Base-by-base conservation (phyloP, 352 stramenopile species). In the Phytopythium litorale region DNA sequence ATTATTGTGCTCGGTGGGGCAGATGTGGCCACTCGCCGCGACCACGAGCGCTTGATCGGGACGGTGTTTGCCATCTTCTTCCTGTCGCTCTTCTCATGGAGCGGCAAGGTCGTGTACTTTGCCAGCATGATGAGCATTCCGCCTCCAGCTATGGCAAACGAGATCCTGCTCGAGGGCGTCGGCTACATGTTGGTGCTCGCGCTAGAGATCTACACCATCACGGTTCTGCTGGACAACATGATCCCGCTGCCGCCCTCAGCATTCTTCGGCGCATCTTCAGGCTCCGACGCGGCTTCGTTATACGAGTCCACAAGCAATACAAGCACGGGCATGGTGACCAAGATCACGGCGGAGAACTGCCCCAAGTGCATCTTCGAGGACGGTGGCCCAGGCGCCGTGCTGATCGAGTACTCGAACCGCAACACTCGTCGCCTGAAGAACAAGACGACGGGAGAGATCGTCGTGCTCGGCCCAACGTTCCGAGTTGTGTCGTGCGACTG, bases 401-500 rank as follows among this genome's bases (percentile, higher is more conserved):
- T 94, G 42, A 64, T 88, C 35, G 82, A 94, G 58, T 93, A 79
- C 60, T 73, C 64, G 59, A 72, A 82, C 51, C 49, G 51, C 9
- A 78, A 73, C 28, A 92, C 84, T 21, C 62, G 72, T 19, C 73
- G 77, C 1, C 62, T 91, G 55, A 54, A 67, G 32, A 67, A 64
- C 8, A 75, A 65, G 16, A 78, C 72, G 58, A 67, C 67, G 61
- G 66, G 71, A 4, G 84, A 88, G 23, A 58, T 87, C 16, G 81
- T 94, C 42, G 65, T 83, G 33, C 65, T 93, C 13, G 87, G 87
- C 0, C 78, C 83, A 33, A 93, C 73, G 11, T 96, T 93, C 66
- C 81, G 84, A n/a, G 87, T 94, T 55, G 80, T 94, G 4, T 75
- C 79, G 28, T 96, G 87, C 55, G 84, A 96, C 63, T 96, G 87